Evolutionary conservation across 1,139 yeast species (phyloP), one percentile per base, ranked within the genome.

Genomic region (Wickerhamiella pararugosa): DNA sequence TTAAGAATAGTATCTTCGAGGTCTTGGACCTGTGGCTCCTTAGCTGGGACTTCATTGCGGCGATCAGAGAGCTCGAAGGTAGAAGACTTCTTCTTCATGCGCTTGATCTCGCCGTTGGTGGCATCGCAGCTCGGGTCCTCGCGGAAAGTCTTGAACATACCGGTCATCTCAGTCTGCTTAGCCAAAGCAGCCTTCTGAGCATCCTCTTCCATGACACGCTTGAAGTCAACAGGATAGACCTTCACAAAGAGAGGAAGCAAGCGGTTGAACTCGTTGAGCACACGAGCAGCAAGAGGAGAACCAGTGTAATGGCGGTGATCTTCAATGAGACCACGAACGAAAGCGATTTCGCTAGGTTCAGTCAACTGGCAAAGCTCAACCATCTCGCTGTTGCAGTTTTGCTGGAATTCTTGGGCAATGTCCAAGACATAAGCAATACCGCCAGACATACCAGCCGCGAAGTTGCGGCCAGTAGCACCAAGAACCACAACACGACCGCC

Each of bases 381-480:
- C 54, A 84, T 78, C 51, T 79, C 90, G 39, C 66, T 60, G 65
- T 90, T 90, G 52, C 83, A 87, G 65, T 80, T 80, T 48, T 77
- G 76, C 50, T 69, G 65, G 57, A 90, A 87, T 59, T 86, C 95
- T 60, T 87, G 95, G 43, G 92, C 96, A 71, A 90, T 82, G 56
- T 87, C 94, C 56, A 87, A 71, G 47, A 92, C 96, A 59, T 90
- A 90, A 29, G 95, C 94, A 62, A 90, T 90, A 75, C 98, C 98
- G 65, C 98, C 98, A 56, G 96, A 87, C 83, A 92, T 92, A 70
- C 98, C 98, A 44, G 98, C 95, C 37, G 96, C 97, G 62, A 90
- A 90, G 68, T 86, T 81, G 53, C 97, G 77, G 47, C 95, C 97
- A 57, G 94, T 82, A 45, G 77, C 66, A 41, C 97, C 95, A 53